Evolutionary conservation across 73 alveolate species (phyloP).

Genomic region (Tetrahymena malaccensis): DNA sequence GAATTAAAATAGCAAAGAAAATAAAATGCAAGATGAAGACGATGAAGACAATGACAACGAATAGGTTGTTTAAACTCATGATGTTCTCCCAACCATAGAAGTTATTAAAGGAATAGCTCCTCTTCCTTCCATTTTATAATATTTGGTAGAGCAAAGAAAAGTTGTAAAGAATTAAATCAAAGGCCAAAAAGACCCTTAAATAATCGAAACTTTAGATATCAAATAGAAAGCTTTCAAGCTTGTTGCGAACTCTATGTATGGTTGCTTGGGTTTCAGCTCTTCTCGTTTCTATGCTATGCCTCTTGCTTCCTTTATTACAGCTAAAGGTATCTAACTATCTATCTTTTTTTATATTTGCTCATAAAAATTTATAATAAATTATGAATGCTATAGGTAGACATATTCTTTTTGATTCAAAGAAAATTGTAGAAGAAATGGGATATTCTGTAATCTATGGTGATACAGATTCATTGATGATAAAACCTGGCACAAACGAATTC

Average conservation of each 20-base stretch:
- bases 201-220: slow-evolving; percentile 4
- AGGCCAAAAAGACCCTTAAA: neutral
- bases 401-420: slow-evolving; percentile 60
- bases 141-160: slow-evolving; percentile 77
- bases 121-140: slow-evolving; percentile 79
- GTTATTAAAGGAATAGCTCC: slow-evolving; percentile 54
- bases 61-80: slow-evolving; percentile 59
- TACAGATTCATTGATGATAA: slow-evolving; percentile 97
- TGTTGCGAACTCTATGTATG: slow-evolving; percentile 99
- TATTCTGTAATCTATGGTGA: slow-evolving; percentile 94
- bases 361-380: neutral
- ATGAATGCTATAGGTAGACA: slow-evolving; percentile 63
- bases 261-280: slow-evolving; percentile 96
- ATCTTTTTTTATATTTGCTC: too few species aligned
- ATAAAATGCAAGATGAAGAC: slow-evolving; percentile 45
- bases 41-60: slow-evolving; percentile 51
- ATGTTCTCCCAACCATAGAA: slow-evolving; percentile 53
- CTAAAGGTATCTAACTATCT: slow-evolving; percentile 47
- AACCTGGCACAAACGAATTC: slow-evolving; percentile 68
- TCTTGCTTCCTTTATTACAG: slow-evolving; percentile 97
- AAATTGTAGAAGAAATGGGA: slow-evolving; percentile 54
- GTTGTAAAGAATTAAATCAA: slow-evolving; percentile 73
- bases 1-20: slow-evolving; percentile 10
- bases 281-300: slow-evolving; percentile 94
- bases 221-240: slow-evolving; percentile 87